Conservation (phyloP, 495 filamentous ascomycete genomes). For the Penicillium fimorum region DNA sequence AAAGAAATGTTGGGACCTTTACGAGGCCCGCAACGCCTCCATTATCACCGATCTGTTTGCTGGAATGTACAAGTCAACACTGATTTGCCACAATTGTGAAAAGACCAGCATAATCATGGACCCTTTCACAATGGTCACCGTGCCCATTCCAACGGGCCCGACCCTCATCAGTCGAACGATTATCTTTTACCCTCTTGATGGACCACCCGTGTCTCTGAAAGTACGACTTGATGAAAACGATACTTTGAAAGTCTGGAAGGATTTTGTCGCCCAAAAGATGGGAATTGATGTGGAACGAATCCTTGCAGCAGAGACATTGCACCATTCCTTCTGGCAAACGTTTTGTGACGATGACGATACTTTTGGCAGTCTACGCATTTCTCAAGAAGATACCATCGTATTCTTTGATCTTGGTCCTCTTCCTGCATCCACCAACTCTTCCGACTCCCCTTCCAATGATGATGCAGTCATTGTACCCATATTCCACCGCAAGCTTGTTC, state of each 20-base stretch:
- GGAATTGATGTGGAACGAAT: slow-evolving; percentile 55
- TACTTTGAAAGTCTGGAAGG: slow-evolving; percentile 69
- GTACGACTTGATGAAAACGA: slow-evolving; percentile 87
- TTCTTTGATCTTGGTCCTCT: slow-evolving; percentile 78
- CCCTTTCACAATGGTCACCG: slow-evolving; percentile 90
- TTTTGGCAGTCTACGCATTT: slow-evolving; percentile 66
- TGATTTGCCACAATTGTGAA: slow-evolving; percentile 83
- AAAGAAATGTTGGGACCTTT: slow-evolving; percentile 83
- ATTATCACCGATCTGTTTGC: slow-evolving; percentile 93
- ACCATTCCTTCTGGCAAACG: slow-evolving; percentile 75
- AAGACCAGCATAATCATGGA: slow-evolving; percentile 99
- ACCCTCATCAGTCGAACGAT: slow-evolving; percentile 71
- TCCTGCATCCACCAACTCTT: neutral
- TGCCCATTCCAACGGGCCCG: slow-evolving; percentile 78
- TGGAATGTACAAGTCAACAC: slow-evolving; percentile 96
- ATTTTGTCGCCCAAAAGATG: slow-evolving; percentile 69
- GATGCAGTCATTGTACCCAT: slow-evolving; percentile 78
- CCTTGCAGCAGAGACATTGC: slow-evolving; percentile 76
- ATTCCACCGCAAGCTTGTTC: slow-evolving; percentile 59
- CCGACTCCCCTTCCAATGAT: slow-evolving; percentile 32
- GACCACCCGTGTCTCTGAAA: slow-evolving; percentile 62
- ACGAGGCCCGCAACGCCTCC: slow-evolving; percentile 90
- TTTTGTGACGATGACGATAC: slow-evolving; percentile 61
- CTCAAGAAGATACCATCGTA: slow-evolving; percentile 57
- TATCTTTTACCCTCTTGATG: slow-evolving; percentile 68